Percentiles rank a stretch among this genome's conserved stretches.
phyloP scores from a whole-genome alignment of 108 stramenopile genomes.

The Licmophora abbreviata region DNA sequence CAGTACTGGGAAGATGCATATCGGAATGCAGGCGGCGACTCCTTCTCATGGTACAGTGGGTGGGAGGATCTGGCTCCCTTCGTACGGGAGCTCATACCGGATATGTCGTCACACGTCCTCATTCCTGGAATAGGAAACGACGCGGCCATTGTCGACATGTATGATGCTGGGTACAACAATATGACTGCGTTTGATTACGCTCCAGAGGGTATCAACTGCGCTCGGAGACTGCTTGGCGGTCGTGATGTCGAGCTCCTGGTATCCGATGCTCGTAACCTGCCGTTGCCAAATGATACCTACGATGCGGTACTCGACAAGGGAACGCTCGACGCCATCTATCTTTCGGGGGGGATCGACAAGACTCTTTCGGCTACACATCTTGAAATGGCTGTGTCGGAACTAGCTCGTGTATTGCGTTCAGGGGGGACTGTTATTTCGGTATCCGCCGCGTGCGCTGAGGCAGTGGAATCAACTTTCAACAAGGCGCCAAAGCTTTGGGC shows the following conservation, averaged over 20 bases:
- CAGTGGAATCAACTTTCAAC: slow-evolving; percentile 23
- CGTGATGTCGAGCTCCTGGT: slow-evolving; percentile 4
- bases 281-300: slow-evolving; percentile 28
- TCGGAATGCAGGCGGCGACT: slow-evolving; percentile 4
- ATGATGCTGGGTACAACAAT: slow-evolving; percentile 24
- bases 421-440: slow-evolving; percentile 53
- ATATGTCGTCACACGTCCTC: slow-evolving; percentile 8
- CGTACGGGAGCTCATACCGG: slow-evolving; percentile 35
- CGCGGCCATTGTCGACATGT: slow-evolving; percentile 23
- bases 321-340: slow-evolving; percentile 68
- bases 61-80: slow-evolving; percentile 62
- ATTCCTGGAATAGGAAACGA: slow-evolving; percentile 40
- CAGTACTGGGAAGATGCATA: slow-evolving; percentile 43
- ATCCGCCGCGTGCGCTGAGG: slow-evolving; percentile 41
- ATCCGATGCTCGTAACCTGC: slow-evolving; percentile 51
- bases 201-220: slow-evolving; percentile 35
- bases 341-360: slow-evolving; percentile 35
- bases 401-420: slow-evolving; percentile 32
- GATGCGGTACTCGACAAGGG: slow-evolving; percentile 72
- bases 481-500: background rate
- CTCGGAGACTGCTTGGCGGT: slow-evolving; percentile 5
- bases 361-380: slow-evolving; percentile 27
- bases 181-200: slow-evolving; percentile 40
- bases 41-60: slow-evolving; percentile 54
- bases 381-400: slow-evolving; percentile 35